Conservation (phyloP, 306 rosid species). For the Lagenaria siceraria region DNA sequence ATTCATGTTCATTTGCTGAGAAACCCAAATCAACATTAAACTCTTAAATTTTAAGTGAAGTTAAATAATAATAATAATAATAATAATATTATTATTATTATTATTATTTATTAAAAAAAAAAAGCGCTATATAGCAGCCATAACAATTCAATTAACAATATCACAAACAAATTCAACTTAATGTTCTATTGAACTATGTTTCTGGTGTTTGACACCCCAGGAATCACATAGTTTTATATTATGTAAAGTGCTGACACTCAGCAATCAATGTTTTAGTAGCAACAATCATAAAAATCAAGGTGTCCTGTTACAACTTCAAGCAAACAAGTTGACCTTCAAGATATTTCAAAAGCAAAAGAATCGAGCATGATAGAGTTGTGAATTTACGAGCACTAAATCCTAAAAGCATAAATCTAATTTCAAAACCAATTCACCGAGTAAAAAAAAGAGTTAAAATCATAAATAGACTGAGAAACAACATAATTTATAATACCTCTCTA, state of each 20-base stretch:
- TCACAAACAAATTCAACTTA: background rate
- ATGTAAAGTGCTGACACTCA: background rate
- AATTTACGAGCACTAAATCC: background rate
- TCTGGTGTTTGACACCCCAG: background rate
- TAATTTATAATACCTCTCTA: slow-evolving; percentile 40
- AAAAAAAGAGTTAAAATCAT: background rate
- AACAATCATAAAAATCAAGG: background rate
- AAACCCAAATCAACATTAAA: background rate
- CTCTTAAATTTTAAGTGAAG: background rate
- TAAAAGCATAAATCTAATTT: background rate
- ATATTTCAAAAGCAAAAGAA: background rate
- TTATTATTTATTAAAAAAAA: background rate
- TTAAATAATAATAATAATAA: background rate
- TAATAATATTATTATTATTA: too few relatives aligned
- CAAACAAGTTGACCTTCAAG: background rate
- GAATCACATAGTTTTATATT: background rate
- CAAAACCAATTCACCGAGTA: background rate
- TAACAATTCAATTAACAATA: background rate
- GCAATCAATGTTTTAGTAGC: background rate
- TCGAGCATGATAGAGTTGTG: background rate
- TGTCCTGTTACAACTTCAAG: background rate
- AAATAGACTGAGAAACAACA: background rate
- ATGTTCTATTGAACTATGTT: background rate
- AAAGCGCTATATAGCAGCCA: background rate
- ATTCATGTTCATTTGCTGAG: background rate